phyloP scores from a whole-genome alignment of 768 basidiomycete genomes.

The Hericium coralloides region DNA sequence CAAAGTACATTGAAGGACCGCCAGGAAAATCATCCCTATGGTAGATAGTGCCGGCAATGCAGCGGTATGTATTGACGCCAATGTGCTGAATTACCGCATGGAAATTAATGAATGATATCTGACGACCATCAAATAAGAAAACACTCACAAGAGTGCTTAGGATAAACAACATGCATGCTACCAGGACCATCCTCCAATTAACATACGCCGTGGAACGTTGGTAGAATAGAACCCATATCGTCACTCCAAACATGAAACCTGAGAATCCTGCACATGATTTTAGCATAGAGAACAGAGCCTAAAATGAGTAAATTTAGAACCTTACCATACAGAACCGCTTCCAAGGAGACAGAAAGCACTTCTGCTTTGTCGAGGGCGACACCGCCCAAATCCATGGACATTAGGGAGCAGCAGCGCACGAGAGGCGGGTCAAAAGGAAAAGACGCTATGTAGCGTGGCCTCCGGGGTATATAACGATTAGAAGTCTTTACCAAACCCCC shows the following conservation, averaged over 20 bases:
- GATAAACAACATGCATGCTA: conserved; percentile 13
- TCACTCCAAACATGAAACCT: conserved; percentile 25
- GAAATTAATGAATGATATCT: not conserved
- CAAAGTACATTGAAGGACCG: conserved; percentile 18
- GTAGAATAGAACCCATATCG: conserved; percentile 18
- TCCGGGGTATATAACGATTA: too few species aligned
- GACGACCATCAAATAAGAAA: not conserved
- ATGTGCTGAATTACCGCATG: not conserved
- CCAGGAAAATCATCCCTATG: conserved; percentile 14
- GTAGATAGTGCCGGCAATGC: conserved; percentile 16
- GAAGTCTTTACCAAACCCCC: too few species aligned
- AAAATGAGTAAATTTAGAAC: not conserved
- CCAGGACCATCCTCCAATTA: not conserved
- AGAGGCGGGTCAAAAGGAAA: not conserved
- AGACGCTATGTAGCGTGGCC: too few species aligned
- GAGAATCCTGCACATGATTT: conserved; percentile 22
- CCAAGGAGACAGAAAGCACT: conserved; percentile 19
- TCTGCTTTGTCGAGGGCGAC: conserved; percentile 15
- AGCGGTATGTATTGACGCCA: not conserved
- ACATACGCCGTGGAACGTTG: not conserved
- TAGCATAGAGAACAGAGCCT: not conserved
- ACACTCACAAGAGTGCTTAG: conserved; percentile 23
- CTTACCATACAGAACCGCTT: conserved; percentile 19
- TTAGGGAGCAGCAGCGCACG: not conserved
- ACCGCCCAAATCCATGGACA: not conserved